Conservation (phyloP, 2,329 filamentous ascomycete species). For the Fusarium beomiforme region DNA sequence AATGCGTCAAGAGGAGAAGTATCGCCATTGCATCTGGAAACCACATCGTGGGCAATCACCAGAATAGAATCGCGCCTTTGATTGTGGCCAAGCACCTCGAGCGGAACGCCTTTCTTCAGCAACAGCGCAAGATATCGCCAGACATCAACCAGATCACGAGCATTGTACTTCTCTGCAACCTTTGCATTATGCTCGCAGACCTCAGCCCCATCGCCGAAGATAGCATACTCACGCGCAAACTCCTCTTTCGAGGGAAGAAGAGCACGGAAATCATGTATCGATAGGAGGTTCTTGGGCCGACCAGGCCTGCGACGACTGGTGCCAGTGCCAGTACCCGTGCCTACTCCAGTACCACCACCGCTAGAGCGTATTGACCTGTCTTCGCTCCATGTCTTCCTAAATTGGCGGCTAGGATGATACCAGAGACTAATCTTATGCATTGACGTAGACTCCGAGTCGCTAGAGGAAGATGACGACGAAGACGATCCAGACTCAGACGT, state of each 20-base stretch:
- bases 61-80: slow-evolving; percentile 69
- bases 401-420: slow-evolving; percentile 63
- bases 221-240: slow-evolving; percentile 81
- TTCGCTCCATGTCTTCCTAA: slow-evolving; percentile 66
- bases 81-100: slow-evolving; percentile 69
- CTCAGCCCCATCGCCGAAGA: slow-evolving; percentile 83
- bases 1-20: slow-evolving; percentile 15
- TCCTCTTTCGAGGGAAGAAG: slow-evolving; percentile 81
- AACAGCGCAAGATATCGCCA: slow-evolving; percentile 86
- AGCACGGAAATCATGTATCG: slow-evolving; percentile 75
- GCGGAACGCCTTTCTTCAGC: slow-evolving; percentile 78
- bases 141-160: slow-evolving; percentile 77
- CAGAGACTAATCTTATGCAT: slow-evolving; percentile 67
- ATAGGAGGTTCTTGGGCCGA: slow-evolving; percentile 74
- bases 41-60: slow-evolving; percentile 73
- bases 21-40: slow-evolving; percentile 50
- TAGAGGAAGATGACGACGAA: slow-evolving; percentile 65
- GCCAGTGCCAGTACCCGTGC: slow-evolving; percentile 61
- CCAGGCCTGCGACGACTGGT: slow-evolving; percentile 59
- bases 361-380: slow-evolving; percentile 68
- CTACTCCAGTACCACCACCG: slow-evolving; percentile 65
- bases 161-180: slow-evolving; percentile 77
- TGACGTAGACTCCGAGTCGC: slow-evolving; percentile 71
- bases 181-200: slow-evolving; percentile 86
- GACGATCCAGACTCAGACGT: slow-evolving; percentile 61